Evolutionary conservation across 768 basidiomycete genomes (phyloP).

Genomic region (Mycena venus): DNA sequence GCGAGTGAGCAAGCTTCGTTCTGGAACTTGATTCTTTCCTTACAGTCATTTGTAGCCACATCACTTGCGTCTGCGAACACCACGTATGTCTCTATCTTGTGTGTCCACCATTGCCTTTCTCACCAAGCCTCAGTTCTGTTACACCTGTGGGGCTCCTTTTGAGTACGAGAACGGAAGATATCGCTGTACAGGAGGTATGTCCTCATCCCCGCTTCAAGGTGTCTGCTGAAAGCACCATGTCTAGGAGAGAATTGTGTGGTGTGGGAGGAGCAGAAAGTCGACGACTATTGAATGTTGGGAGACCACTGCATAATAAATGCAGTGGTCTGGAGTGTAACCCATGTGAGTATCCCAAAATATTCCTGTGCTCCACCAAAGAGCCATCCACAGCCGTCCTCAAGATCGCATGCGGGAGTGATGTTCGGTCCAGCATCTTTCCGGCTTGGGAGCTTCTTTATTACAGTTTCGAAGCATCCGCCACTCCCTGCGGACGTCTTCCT

Average conservation of each 20-base stretch:
- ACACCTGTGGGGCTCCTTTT: background rate
- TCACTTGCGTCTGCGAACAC: slow-evolving; percentile 37
- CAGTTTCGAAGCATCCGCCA: background rate
- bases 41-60: slow-evolving; percentile 24
- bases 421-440: background rate
- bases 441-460: background rate
- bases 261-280: background rate
- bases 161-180: background rate
- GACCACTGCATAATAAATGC: background rate
- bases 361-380: background rate
- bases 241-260: background rate
- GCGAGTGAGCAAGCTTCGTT: slow-evolving; percentile 29
- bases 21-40: background rate
- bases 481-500: no score
- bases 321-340: background rate
- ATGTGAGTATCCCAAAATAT: background rate
- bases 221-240: background rate
- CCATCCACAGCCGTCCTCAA: background rate
- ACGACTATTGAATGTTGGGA: background rate
- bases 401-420: background rate
- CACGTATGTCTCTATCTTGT: slow-evolving; percentile 9
- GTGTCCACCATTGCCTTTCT: background rate
- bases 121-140: background rate
- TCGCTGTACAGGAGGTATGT: background rate
- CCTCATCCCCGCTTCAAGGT: background rate